Percentiles rank a stretch among this genome's conserved stretches.
phyloP scores from a whole-genome alignment of 306 rosid species.

The cucumber (Cucumis sativus) region DNA sequence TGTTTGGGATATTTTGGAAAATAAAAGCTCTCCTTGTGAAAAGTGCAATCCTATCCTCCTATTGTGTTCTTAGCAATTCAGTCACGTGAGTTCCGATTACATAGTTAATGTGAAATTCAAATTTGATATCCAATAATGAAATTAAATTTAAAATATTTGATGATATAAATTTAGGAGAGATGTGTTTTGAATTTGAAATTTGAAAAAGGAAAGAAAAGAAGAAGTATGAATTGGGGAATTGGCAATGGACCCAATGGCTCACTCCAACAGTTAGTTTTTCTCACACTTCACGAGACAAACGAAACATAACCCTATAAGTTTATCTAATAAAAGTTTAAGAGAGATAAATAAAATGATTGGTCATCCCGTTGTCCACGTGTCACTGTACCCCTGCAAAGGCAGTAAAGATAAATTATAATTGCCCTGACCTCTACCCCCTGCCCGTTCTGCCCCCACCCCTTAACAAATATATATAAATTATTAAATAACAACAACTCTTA shows the following conservation, averaged over 20 bases:
- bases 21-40: neutral
- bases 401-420: neutral
- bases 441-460: neutral
- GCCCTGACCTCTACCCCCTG: neutral
- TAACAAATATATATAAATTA: too few species aligned
- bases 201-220: neutral
- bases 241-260: neutral
- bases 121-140: too few species aligned
- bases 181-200: neutral
- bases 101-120: too few species aligned
- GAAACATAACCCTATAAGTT: neutral
- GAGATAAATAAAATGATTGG: neutral
- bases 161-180: neutral
- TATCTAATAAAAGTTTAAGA: neutral
- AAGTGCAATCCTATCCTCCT: neutral
- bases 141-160: too few species aligned
- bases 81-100: too few species aligned
- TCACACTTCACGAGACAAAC: conserved; percentile 3
- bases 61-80: neutral
- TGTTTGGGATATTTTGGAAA: neutral
- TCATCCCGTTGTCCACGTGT: neutral
- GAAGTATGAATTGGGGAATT: neutral
- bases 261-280: neutral
- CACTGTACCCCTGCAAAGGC: neutral
- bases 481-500: neutral